Base-by-base conservation (phyloP, 257 asterid genomes). In the Scutellaria galericulata region DNA sequence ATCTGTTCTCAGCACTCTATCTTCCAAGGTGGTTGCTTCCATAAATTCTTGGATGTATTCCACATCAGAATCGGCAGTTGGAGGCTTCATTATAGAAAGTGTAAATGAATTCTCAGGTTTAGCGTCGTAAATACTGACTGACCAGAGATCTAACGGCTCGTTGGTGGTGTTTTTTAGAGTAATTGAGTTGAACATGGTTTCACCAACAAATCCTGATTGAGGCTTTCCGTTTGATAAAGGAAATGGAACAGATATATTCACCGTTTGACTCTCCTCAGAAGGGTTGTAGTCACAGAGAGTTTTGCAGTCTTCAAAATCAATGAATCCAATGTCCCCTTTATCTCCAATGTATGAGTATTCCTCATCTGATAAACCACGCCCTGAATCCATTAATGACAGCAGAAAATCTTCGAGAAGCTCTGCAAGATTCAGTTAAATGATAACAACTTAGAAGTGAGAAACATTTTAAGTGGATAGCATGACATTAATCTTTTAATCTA, bases 61-160 rank as follows among this genome's bases (percentile, higher is more conserved):
- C 74, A 22, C 83, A 5, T 92, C 96, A 11, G 96, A 87, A 59
- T 78, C 75, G 9, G 79, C 81, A 54, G 78, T 78, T 22, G 97
- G 98, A 72, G 99, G 99, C 82, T 92, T 74, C 93, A 84, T 83
- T 63, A 95, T 20, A 10, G 99, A 95, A 6, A 95, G 77, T 0
- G 86, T 88, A 55, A 95, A 95, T 0, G 96, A 78, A 45, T 83
- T 79, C 72, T 77, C 89, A 3, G 99, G 99, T 75, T 95, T 95
- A 5, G 99, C 82, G 75, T 95, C 94, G 35, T 92, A 95, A 47
- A 95, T 86, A 10, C 80, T 82, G 78, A 92, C 86, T 3, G 95
- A 88, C 96, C 96, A 90, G 20, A 95, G 84, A 31, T 88, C 89
- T 69, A 92, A 42, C 24, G 88, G 70, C 40, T 83, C 96, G 15